These are phyloP conservation scores for Podospora pseudoanserina DNA, from an alignment of 495 filamentous ascomycete genomes.

Conservation along the genomic window DNA sequence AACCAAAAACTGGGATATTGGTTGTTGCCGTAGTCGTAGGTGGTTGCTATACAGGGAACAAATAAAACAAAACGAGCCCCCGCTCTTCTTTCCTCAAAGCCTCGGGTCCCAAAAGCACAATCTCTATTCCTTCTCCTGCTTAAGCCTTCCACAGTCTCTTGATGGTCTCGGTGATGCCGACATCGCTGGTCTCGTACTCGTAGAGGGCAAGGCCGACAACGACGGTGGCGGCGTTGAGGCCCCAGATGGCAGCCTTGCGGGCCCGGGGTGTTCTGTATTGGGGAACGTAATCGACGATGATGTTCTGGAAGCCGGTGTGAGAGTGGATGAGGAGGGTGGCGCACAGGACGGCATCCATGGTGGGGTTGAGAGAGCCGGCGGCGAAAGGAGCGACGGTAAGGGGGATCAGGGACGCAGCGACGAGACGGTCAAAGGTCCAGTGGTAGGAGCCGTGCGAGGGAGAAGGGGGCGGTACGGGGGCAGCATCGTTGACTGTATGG, in stretches of 20 bases:
- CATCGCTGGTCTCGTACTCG: slow-evolving; percentile 99
- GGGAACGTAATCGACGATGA: slow-evolving; percentile 91
- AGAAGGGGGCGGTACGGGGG: slow-evolving; percentile 63
- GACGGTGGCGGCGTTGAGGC: slow-evolving; percentile 71
- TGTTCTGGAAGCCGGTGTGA: slow-evolving; percentile 86
- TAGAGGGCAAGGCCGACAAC: slow-evolving; percentile 85
- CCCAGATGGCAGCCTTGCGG: slow-evolving; percentile 64
- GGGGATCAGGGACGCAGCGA: slow-evolving; percentile 75
- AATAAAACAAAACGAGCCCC: slow-evolving; percentile 9
- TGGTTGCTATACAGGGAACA: slow-evolving; percentile 1
- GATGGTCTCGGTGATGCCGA: slow-evolving; percentile 84
- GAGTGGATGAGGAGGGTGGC: slow-evolving; percentile 83
- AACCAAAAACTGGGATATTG: slow-evolving; percentile 15
- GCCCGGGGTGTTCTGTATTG: slow-evolving; percentile 62
- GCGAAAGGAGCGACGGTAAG: slow-evolving; percentile 89
- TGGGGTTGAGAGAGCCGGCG: slow-evolving; percentile 82
- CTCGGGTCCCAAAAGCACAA: not conserved
- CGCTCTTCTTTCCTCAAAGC: slow-evolving; percentile 3
- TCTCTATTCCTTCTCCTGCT: slow-evolving; percentile 2
- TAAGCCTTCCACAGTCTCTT: slow-evolving; percentile 81
- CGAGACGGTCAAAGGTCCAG: slow-evolving; percentile 90
- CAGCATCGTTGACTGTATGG: slow-evolving; percentile 77
- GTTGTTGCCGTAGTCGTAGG: slow-evolving; percentile 9
- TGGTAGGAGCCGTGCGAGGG: slow-evolving; percentile 91
- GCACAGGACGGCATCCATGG: slow-evolving; percentile 81